Evolutionary conservation across 2,329 filamentous ascomycete genomes (phyloP).

Genomic region (Colletotrichum destructivum): DNA sequence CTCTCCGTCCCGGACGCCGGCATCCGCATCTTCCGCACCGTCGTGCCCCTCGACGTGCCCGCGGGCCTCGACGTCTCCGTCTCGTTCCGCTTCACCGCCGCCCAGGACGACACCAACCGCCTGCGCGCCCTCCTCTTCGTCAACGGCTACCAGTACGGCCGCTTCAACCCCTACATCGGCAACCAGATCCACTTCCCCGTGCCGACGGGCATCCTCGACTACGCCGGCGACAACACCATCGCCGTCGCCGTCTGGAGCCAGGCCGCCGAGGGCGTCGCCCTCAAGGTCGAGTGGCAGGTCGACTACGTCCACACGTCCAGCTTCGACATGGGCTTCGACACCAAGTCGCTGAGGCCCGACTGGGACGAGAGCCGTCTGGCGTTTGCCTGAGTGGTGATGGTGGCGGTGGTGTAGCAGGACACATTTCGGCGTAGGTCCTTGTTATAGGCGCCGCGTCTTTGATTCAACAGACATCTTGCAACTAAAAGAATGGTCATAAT

Average conservation of each 20-base stretch:
- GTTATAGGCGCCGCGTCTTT: not conserved
- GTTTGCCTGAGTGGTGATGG: constrained; percentile 48
- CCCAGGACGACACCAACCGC: constrained; percentile 55
- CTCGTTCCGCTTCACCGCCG: constrained; percentile 66
- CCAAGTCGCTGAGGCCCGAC: constrained; percentile 63
- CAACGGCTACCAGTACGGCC: constrained; percentile 77
- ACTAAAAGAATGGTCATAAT: not conserved
- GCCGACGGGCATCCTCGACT: constrained; percentile 71
- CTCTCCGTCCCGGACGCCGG: constrained; percentile 64
- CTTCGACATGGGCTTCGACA: constrained; percentile 66
- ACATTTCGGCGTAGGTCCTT: too few relatives aligned
- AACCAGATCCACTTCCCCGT: constrained; percentile 74
- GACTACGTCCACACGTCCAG: constrained; percentile 69
- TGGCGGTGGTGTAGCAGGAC: not conserved
- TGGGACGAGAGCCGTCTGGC: constrained; percentile 60
- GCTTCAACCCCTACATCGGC: constrained; percentile 73
- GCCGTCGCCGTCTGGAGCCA: constrained; percentile 73
- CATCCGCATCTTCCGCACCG: constrained; percentile 70
- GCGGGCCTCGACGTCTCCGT: constrained; percentile 68
- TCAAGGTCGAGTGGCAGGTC: constrained; percentile 66
- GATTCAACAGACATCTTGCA: not conserved
- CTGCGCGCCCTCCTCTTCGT: constrained; percentile 70
- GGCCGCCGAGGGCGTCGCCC: constrained; percentile 63
- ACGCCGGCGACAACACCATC: constrained; percentile 71
- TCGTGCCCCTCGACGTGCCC: constrained; percentile 65